Percentiles rank a stretch among this genome's conserved stretches.
Evolutionary conservation across 225 moss, liverwort and hornwort species (phyloP).

Genomic region (Physcomitrium patens): DNA sequence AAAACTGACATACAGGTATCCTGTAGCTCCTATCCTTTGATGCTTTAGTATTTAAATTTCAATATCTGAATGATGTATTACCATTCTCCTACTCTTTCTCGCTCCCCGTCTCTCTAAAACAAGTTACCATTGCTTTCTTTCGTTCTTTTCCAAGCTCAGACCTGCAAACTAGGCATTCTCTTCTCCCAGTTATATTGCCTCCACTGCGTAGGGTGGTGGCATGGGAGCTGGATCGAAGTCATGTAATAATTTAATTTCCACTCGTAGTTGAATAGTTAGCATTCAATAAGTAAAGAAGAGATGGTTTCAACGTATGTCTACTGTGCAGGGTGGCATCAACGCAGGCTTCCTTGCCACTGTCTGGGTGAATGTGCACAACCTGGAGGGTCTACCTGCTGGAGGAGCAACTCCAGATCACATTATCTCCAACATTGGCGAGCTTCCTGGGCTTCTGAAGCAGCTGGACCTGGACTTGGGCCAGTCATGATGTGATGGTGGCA

Average conservation of each 20-base stretch:
- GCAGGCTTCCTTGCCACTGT: slow-evolving; percentile 81
- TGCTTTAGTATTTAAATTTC: too few species aligned
- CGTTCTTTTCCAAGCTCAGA: too few species aligned
- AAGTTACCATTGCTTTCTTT: too few species aligned
- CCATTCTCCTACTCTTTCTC: too few species aligned
- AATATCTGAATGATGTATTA: too few species aligned
- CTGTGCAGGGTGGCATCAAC: slow-evolving; percentile 74
- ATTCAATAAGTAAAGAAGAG: background rate
- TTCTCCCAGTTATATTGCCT: too few species aligned
- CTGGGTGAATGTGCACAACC: slow-evolving; percentile 86
- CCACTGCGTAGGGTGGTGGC: background rate
- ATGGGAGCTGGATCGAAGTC: background rate
- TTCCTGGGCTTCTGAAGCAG: slow-evolving; percentile 44
- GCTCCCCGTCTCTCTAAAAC: too few species aligned
- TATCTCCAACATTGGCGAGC: slow-evolving; percentile 72
- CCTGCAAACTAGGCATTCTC: too few species aligned
- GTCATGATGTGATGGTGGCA: background rate
- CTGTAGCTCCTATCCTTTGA: too few species aligned
- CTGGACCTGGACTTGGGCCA: slow-evolving; percentile 35
- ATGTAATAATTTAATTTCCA: background rate
- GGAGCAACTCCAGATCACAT: slow-evolving; percentile 61
- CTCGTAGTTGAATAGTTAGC: background rate
- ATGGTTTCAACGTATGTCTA: slow-evolving; percentile 9
- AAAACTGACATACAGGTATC: slow-evolving; percentile 86
- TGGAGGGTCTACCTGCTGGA: slow-evolving; percentile 48